Evolutionary conservation across 495 filamentous ascomycete genomes (phyloP).

Genomic region (Umbilicaria muhlenbergii): DNA sequence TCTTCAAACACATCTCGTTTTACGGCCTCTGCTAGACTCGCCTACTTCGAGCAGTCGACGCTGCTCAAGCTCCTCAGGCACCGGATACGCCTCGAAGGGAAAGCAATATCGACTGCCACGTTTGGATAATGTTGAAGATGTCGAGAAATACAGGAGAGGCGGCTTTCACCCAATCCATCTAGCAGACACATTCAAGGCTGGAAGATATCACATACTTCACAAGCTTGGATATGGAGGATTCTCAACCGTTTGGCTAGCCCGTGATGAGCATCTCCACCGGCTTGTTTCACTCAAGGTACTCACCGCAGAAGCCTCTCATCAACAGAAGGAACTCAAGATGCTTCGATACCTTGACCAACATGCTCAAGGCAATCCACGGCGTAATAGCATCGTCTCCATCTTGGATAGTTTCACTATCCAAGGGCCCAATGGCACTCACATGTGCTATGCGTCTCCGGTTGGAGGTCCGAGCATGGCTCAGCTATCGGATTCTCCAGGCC

Average conservation of each 20-base stretch:
- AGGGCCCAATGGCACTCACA: constrained; percentile 29
- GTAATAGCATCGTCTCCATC: constrained; percentile 17
- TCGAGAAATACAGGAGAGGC: constrained; percentile 21
- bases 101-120: background rate
- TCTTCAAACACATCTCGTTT: too few relatives aligned
- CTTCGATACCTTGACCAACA: background rate
- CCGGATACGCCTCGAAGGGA: background rate
- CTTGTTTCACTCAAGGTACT: constrained; percentile 3
- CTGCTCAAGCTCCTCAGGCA: too few relatives aligned
- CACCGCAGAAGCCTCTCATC: background rate
- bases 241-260: constrained; percentile 40
- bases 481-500: too few relatives aligned
- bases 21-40: too few relatives aligned
- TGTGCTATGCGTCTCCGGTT: constrained; percentile 22
- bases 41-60: too few relatives aligned
- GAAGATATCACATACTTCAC: constrained; percentile 32
- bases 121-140: constrained; percentile 13
- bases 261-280: constrained; percentile 15
- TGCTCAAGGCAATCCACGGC: constrained; percentile 5
- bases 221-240: constrained; percentile 38
- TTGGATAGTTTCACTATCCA: constrained; percentile 26
- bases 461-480: too few relatives aligned
- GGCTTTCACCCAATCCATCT: constrained; percentile 35
- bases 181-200: constrained; percentile 22
- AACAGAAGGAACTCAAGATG: background rate